Conservation (phyloP, 306 rosid species). For the Biancaea sappan region DNA sequence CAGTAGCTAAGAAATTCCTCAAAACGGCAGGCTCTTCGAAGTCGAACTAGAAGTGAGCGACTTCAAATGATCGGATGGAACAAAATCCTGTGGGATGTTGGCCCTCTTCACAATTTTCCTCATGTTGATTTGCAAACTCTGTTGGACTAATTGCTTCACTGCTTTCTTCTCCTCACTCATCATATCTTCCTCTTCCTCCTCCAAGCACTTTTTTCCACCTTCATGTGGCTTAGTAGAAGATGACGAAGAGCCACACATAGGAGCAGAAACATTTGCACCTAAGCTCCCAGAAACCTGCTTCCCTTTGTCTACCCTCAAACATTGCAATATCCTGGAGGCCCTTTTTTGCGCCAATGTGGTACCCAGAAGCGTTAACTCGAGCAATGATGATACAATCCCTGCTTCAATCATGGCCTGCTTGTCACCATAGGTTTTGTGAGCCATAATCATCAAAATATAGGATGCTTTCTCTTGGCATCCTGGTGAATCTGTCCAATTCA, state of each 20-base stretch:
- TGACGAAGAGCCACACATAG: conserved; percentile 70
- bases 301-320: conserved; percentile 82
- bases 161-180: conserved; percentile 95
- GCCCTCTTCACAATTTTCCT: conserved; percentile 90
- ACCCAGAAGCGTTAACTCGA: conserved; percentile 88
- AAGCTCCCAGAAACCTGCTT: conserved; percentile 64
- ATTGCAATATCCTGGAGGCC: conserved; percentile 86
- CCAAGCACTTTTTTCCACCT: conserved; percentile 46
- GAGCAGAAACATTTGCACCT: conserved; percentile 71
- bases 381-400: conserved; percentile 74
- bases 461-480: conserved; percentile 88
- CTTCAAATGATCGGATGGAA: conserved; percentile 87
- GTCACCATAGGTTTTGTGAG: conserved; percentile 78
- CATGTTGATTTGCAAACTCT: conserved; percentile 94
- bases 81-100: conserved; percentile 85
- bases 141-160: conserved; percentile 87
- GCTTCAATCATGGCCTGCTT: conserved; percentile 95
- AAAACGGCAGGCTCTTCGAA: conserved; percentile 95
- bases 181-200: conserved; percentile 67
- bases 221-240: conserved; percentile 51
- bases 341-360: conserved; percentile 93
- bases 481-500: conserved; percentile 89
- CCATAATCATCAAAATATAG: conserved; percentile 90
- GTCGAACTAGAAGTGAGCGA: conserved; percentile 82
- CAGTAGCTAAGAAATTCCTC: conserved; percentile 38